Evolutionary conservation across 1,284 basidiomycete species (phyloP).

Genomic region (Ceratobasidium sp.): DNA sequence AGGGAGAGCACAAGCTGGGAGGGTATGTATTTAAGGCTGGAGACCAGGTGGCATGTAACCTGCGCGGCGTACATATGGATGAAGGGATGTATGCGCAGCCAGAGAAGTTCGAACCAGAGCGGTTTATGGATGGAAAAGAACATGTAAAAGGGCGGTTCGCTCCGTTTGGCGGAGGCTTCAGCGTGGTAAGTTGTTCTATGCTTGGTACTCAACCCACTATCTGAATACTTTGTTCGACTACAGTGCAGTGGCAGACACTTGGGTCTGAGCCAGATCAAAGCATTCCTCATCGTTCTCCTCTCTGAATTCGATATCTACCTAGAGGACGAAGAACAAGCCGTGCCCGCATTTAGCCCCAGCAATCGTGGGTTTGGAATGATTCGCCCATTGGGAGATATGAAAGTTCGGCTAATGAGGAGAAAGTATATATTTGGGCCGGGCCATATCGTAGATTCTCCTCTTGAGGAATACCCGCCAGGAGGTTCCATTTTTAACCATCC

Average conservation of each 20-base stretch:
- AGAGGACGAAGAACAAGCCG: neutral
- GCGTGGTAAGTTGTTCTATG: constrained; percentile 27
- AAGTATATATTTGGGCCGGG: neutral
- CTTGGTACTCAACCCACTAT: too few species aligned
- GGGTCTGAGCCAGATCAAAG: constrained; percentile 31
- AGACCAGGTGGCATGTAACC: constrained; percentile 51
- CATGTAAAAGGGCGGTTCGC: constrained; percentile 36
- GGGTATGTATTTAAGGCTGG: constrained; percentile 47
- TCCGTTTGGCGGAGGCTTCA: constrained; percentile 47
- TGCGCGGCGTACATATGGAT: constrained; percentile 49
- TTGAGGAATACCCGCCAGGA: too few species aligned
- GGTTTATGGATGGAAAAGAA: constrained; percentile 42
- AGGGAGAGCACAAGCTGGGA: constrained; percentile 26
- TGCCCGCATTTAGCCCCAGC: constrained; percentile 14
- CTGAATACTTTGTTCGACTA: too few species aligned
- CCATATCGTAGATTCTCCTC: too few species aligned
- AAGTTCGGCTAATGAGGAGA: constrained; percentile 12
- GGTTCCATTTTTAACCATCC: too few species aligned
- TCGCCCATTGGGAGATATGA: constrained; percentile 16
- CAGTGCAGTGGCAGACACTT: constrained; percentile 47
- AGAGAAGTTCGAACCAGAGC: constrained; percentile 33
- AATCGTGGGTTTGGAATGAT: constrained; percentile 43
- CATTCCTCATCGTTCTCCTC: constrained; percentile 31
- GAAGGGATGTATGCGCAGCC: constrained; percentile 43
- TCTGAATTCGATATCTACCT: constrained; percentile 9